These are phyloP conservation scores for Mycena floridula DNA, from an alignment of 768 basidiomycete genomes.

Conservation along the genomic window DNA sequence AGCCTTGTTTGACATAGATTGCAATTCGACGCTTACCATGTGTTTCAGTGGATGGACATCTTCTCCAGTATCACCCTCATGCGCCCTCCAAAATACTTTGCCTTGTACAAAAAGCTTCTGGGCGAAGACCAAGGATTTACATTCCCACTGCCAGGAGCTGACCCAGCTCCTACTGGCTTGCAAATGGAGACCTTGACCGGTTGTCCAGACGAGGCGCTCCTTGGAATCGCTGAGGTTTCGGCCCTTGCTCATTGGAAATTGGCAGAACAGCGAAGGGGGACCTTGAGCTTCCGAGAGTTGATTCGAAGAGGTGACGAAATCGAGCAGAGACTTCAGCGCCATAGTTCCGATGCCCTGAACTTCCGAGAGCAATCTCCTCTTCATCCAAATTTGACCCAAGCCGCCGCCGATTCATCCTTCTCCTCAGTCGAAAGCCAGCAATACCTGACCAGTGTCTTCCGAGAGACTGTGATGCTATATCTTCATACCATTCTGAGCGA, in stretches of 20 bases:
- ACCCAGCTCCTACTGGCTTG: slow-evolving; percentile 36
- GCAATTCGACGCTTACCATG: slow-evolving; percentile 12
- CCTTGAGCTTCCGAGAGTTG: slow-evolving; percentile 69
- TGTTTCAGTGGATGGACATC: slow-evolving; percentile 68
- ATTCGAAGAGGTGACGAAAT: slow-evolving; percentile 67
- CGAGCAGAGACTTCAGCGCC: slow-evolving; percentile 56
- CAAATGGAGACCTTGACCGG: slow-evolving; percentile 68
- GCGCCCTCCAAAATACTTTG: slow-evolving; percentile 59
- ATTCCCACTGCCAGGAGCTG: slow-evolving; percentile 33
- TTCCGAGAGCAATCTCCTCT: slow-evolving; percentile 28
- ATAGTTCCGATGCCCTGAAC: slow-evolving; percentile 25
- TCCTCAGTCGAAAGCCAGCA: slow-evolving; percentile 41
- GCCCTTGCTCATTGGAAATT: slow-evolving; percentile 71
- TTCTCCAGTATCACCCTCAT: slow-evolving; percentile 58
- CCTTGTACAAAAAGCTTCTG: slow-evolving; percentile 62
- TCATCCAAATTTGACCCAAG: slow-evolving; percentile 33
- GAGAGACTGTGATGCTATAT: slow-evolving; percentile 60
- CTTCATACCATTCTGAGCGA: slow-evolving; percentile 68
- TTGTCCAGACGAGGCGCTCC: slow-evolving; percentile 73
- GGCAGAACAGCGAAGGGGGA: slow-evolving; percentile 54
- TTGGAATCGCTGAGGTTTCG: slow-evolving; percentile 72
- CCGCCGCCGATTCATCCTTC: slow-evolving; percentile 19
- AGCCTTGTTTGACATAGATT: slow-evolving; percentile 21
- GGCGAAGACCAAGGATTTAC: slow-evolving; percentile 41
- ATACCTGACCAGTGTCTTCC: slow-evolving; percentile 50